phyloP scores from a whole-genome alignment of 2,329 filamentous ascomycete genomes.

The Venturia nashicola region DNA sequence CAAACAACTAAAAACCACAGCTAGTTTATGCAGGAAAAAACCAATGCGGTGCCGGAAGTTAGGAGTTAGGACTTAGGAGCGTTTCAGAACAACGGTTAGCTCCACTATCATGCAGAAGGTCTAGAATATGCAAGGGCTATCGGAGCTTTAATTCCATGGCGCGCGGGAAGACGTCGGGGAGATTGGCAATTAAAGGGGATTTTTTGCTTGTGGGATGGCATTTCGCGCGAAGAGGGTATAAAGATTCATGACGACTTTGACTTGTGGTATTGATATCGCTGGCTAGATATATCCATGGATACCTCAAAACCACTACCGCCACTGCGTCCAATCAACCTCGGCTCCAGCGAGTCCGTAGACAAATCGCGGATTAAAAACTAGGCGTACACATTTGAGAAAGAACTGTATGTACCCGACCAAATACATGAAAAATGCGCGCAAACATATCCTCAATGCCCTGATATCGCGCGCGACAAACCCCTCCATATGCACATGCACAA shows the following conservation, averaged over 20 bases:
- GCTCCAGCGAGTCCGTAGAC: background rate
- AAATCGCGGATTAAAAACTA: constrained; percentile 1
- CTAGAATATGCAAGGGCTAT: no score
- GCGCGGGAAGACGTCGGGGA: background rate
- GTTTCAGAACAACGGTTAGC: no score
- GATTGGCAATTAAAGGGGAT: background rate
- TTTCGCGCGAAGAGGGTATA: no score
- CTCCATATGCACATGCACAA: background rate
- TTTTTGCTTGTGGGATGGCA: no score
- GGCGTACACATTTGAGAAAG: background rate
- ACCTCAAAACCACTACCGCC: background rate
- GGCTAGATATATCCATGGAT: background rate
- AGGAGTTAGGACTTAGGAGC: no score
- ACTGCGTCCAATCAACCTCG: background rate
- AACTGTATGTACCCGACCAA: background rate
- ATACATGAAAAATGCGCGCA: background rate
- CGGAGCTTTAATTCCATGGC: background rate
- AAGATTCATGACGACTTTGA: background rate
- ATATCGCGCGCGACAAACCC: background rate
- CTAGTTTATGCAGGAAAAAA: no score
- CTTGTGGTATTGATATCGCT: background rate
- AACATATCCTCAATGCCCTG: background rate
- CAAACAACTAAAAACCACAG: no score
- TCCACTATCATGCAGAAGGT: background rate
- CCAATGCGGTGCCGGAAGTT: no score